Base-by-base conservation (phyloP, 345 rosid species). In the Brassica cretica region DNA sequence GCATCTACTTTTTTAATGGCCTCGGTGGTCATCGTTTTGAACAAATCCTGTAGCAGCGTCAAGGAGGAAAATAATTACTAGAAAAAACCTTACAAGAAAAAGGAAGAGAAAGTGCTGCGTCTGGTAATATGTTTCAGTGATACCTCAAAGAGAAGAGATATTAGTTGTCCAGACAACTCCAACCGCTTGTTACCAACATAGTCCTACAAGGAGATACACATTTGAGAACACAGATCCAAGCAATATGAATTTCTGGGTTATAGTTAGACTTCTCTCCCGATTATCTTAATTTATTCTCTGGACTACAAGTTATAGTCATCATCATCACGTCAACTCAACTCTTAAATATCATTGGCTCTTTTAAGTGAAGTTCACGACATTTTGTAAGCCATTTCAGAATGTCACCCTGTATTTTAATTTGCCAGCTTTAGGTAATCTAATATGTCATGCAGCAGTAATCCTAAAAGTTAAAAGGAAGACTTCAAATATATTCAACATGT, bases 181-280 rank as follows among this genome's bases (percentile, higher is more conserved):
- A 94, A 79, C 39, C 98, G 84, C 85, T 94, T 94, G 86, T 94
- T 94, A 56, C 98, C 98, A 74, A 92, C 97, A 76, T 94, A 94
- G 85, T 94, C 98, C 98, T 94, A 80, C 55, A 77, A 74, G 62
- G 69, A 72, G 63, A 58, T 27, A 27, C 21, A 7, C 67, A 74
- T 27, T 64, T 56, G 62, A 80, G 71, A 67, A 64, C 67, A 69
- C 5, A 61, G 0, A 30, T 18, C 55, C 60, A 53, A 27, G 35
- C 37, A 55, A 79, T 63, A 49, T 25, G 18, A 61, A 16, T 25
- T 46, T 59, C 6, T 4, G 14, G 12, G 77, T 61, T 60, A 16
- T 19, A 62, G 59, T 32, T 35, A 33, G 19, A 68, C 59, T 67
- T 37, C 25, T 35, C 65, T 46, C 68, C 30, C 19, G 41, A 62